Evolutionary conservation across 768 basidiomycete genomes (phyloP).

Genomic region (Termitomyces sp.): DNA sequence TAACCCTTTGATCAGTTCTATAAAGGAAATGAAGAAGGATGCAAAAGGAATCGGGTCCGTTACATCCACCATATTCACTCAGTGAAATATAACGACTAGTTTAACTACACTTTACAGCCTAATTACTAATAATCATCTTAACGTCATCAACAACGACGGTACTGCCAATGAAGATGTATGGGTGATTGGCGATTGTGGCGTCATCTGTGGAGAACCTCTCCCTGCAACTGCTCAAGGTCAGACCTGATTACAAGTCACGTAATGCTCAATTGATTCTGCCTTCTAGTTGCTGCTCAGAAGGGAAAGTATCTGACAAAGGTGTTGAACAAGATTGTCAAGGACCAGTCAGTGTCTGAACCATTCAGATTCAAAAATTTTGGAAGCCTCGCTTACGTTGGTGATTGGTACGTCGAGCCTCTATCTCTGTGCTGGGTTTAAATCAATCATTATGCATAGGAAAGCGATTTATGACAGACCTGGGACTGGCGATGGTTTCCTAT

Average conservation of each 20-base stretch:
- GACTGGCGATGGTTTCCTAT: slow-evolving; percentile 40
- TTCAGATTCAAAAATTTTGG: slow-evolving; percentile 74
- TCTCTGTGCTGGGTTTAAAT: background rate
- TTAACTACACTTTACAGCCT: slow-evolving; percentile 17
- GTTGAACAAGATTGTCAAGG: slow-evolving; percentile 58
- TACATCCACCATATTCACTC: background rate
- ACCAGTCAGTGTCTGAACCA: slow-evolving; percentile 36
- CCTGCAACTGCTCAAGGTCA: slow-evolving; percentile 84
- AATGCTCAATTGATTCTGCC: slow-evolving; percentile 1
- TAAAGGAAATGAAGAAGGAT: slow-evolving; percentile 57
- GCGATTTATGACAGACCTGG: slow-evolving; percentile 69
- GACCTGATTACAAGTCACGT: slow-evolving; percentile 8
- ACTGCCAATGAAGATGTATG: slow-evolving; percentile 62
- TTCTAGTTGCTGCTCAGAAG: slow-evolving; percentile 70
- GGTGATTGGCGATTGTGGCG: slow-evolving; percentile 77
- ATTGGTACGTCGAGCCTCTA: slow-evolving; percentile 40
- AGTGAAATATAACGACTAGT: background rate
- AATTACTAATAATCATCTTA: slow-evolving; percentile 52
- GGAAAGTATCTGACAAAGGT: slow-evolving; percentile 61
- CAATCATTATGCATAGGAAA: slow-evolving; percentile 41
- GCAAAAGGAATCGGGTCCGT: slow-evolving; percentile 48
- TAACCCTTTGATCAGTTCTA: slow-evolving; percentile 68
- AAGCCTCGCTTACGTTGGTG: slow-evolving; percentile 75
- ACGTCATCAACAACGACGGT: slow-evolving; percentile 50
- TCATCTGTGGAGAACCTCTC: slow-evolving; percentile 48